Percentiles rank a stretch among this genome's conserved stretches.
phyloP scores from a whole-genome alignment of 768 basidiomycete genomes.

The Hygrophorus pudorinus region DNA sequence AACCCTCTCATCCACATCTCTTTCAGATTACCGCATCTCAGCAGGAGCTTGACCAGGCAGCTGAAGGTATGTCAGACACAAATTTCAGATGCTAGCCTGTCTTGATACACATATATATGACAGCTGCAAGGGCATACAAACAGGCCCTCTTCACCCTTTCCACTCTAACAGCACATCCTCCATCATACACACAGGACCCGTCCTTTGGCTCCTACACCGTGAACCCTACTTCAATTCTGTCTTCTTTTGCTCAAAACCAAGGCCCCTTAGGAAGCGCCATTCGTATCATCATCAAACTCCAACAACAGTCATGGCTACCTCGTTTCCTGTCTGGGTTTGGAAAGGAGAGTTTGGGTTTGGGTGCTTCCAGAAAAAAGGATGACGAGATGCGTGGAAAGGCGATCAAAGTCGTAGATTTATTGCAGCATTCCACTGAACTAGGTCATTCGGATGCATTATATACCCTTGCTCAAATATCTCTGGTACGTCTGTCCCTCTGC shows the following conservation, averaged over 20 bases:
- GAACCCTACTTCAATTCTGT: conserved; percentile 41
- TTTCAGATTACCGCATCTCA: no score
- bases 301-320: conserved; percentile 31
- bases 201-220: conserved; percentile 27
- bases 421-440: conserved; percentile 73
- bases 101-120: no score
- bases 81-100: no score
- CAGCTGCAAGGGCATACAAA: conserved; percentile 67
- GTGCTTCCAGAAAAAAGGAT: conserved; percentile 39
- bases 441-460: conserved; percentile 70
- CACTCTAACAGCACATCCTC: conserved; percentile 50
- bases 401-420: conserved; percentile 71
- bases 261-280: conserved; percentile 64
- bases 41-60: no score
- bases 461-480: conserved; percentile 52
- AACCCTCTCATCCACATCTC: no score
- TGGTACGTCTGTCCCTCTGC: conserved; percentile 34
- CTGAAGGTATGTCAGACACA: no score
- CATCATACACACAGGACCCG: conserved; percentile 46
- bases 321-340: conserved; percentile 30
- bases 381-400: conserved; percentile 64
- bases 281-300: conserved; percentile 58
- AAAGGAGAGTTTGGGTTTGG: conserved; percentile 28
- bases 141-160: conserved; percentile 62
- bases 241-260: conserved; percentile 61